phyloP scores from a whole-genome alignment of 2,329 filamentous ascomycete genomes.

The Ilyonectria destructans region DNA sequence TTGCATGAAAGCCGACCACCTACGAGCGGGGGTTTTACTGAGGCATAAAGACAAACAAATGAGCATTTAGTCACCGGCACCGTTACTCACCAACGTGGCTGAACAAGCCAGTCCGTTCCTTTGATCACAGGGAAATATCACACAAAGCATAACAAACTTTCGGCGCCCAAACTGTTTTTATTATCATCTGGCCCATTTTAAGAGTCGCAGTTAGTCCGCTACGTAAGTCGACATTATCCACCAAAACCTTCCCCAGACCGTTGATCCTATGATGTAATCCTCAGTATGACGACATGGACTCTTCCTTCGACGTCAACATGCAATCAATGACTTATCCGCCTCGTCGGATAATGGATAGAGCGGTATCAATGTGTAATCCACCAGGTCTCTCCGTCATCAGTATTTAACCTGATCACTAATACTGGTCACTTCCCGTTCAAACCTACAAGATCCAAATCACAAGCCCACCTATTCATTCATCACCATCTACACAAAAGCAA shows the following conservation, averaged over 20 bases:
- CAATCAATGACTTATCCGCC: constrained; percentile 34
- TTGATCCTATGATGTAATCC: constrained; percentile 49
- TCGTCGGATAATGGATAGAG: not conserved
- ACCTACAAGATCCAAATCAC: not conserved
- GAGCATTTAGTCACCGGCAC: not conserved
- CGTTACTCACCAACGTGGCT: not conserved
- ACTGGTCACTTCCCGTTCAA: not conserved
- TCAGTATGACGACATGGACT: constrained; percentile 48
- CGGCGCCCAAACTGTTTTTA: too few species aligned
- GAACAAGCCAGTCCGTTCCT: not conserved
- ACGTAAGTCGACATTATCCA: not conserved
- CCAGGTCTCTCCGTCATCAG: not conserved
- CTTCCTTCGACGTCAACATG: constrained; percentile 45
- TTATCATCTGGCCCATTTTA: too few species aligned
- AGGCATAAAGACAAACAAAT: constrained; percentile 25
- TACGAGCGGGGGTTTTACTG: not conserved
- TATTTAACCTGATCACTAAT: constrained; percentile 16
- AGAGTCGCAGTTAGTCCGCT: too few species aligned
- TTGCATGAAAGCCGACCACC: constrained; percentile 13
- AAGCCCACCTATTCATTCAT: not conserved
- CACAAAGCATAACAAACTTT: too few species aligned
- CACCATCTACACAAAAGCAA: constrained; percentile 52
- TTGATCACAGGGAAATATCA: too few species aligned
- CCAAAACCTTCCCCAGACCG: constrained; percentile 6
- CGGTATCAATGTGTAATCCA: not conserved